These are phyloP conservation scores for Haplosporangium sp. DNA, from an alignment of 371 early-diverging fungal species.

Conservation along the genomic window DNA sequence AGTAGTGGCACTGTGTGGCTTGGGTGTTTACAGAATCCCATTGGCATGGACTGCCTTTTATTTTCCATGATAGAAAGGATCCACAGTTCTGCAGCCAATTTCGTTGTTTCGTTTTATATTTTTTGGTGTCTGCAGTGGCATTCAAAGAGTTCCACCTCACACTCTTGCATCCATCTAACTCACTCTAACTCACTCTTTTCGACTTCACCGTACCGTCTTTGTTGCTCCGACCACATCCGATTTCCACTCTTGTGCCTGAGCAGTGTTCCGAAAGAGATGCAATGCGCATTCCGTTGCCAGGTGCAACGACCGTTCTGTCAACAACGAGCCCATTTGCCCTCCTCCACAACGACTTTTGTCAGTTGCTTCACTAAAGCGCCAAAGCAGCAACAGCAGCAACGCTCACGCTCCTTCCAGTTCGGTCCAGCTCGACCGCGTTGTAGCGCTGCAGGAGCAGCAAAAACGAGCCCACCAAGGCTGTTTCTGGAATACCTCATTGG, in stretches of 20 bases:
- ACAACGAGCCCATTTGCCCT: not conserved
- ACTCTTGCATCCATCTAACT: no score
- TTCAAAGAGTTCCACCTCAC: no score
- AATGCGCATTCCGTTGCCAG: constrained; percentile 37
- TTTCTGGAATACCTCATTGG: constrained; percentile 9
- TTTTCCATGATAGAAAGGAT: not conserved
- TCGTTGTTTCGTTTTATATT: no score
- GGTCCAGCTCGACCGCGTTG: not conserved
- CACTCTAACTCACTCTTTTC: no score
- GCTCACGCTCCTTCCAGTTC: not conserved
- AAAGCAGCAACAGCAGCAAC: constrained; percentile 5
- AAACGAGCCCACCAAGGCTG: not conserved
- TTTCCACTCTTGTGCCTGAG: not conserved
- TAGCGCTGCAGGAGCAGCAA: not conserved
- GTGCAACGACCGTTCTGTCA: constrained; percentile 22
- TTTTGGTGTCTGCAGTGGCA: no score
- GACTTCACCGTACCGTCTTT: no score
- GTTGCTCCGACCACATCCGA: not conserved
- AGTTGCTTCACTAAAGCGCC: not conserved
- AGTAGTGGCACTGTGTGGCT: constrained; percentile 12
- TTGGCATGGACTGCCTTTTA: constrained; percentile 1
- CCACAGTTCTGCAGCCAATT: not conserved
- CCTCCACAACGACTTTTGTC: not conserved
- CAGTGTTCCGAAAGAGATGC: constrained; percentile 15
- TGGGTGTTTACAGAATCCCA: constrained; percentile 15